Evolutionary conservation across 2,329 filamentous ascomycete genomes (phyloP).

Genomic region (Aspergillus neotritici): DNA sequence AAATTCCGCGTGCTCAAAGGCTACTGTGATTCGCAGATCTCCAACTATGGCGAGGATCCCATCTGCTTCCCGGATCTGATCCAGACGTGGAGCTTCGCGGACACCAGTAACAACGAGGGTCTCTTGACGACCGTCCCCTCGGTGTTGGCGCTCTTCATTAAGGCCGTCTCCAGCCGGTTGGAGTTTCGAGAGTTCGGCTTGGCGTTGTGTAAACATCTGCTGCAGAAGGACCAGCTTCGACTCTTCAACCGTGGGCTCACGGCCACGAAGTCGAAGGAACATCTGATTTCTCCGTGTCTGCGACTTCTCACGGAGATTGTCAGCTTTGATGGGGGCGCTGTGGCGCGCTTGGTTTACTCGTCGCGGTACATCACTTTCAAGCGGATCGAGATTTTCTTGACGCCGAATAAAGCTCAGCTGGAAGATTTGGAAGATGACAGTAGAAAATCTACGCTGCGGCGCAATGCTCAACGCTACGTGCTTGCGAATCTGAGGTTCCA

Average conservation of each 20-base stretch:
- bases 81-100: slow-evolving; percentile 81
- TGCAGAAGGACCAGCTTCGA: slow-evolving; percentile 75
- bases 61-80: slow-evolving; percentile 72
- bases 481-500: slow-evolving; percentile 74
- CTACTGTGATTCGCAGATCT: slow-evolving; percentile 51
- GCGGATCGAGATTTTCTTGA: slow-evolving; percentile 72
- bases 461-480: slow-evolving; percentile 76
- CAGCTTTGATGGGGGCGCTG: slow-evolving; percentile 74
- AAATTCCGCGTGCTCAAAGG: slow-evolving; percentile 41
- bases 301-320: slow-evolving; percentile 81
- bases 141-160: slow-evolving; percentile 74
- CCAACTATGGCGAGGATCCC: slow-evolving; percentile 48
- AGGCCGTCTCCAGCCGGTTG: slow-evolving; percentile 66
- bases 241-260: slow-evolving; percentile 73
- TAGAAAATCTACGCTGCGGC: slow-evolving; percentile 71
- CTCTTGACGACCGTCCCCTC: slow-evolving; percentile 76
- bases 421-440: slow-evolving; percentile 58
- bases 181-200: slow-evolving; percentile 71
- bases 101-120: slow-evolving; percentile 71
- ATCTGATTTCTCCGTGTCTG: slow-evolving; percentile 81
- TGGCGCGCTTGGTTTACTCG: slow-evolving; percentile 71
- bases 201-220: slow-evolving; percentile 70
- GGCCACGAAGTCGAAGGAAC: slow-evolving; percentile 75
- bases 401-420: slow-evolving; percentile 52
- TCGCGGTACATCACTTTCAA: slow-evolving; percentile 74